Evolutionary conservation across 1,284 basidiomycete genomes (phyloP).

Genomic region (Anthracocystis setariae): DNA sequence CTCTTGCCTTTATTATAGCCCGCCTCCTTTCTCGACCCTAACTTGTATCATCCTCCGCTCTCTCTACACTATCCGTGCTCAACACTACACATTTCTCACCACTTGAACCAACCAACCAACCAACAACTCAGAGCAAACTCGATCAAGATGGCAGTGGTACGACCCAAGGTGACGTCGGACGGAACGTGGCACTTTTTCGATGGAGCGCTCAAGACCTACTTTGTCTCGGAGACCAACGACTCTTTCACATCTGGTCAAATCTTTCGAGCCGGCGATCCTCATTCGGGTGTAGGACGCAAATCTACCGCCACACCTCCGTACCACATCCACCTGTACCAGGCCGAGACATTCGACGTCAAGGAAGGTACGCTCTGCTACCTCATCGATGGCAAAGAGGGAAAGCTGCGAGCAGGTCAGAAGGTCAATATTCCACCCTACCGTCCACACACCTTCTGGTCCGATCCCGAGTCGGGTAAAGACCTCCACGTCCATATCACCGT

Average conservation of each 20-base stretch:
- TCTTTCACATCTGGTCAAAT: constrained; percentile 59
- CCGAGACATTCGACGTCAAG: constrained; percentile 63
- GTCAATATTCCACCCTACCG: constrained; percentile 60
- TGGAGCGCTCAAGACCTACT: constrained; percentile 47
- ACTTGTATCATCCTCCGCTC: too few relatives aligned
- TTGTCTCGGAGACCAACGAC: constrained; percentile 18
- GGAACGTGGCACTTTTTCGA: constrained; percentile 55
- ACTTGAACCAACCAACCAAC: too few relatives aligned
- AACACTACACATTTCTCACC: too few relatives aligned
- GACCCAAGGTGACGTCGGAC: constrained; percentile 40
- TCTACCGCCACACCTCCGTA: constrained; percentile 66
- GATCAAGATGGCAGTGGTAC: constrained; percentile 28
- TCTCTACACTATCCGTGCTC: too few relatives aligned
- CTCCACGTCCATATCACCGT: constrained; percentile 66
- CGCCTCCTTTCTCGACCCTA: too few relatives aligned
- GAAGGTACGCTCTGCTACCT: constrained; percentile 63
- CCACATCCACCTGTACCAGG: constrained; percentile 65
- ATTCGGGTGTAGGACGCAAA: constrained; percentile 57
- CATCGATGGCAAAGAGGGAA: constrained; percentile 65
- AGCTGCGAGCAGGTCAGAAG: constrained; percentile 58
- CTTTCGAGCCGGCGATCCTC: constrained; percentile 58
- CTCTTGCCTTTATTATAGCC: too few relatives aligned
- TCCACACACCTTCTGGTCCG: constrained; percentile 68
- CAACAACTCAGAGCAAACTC: background rate
- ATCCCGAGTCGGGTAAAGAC: constrained; percentile 51